phyloP scores from a whole-genome alignment of 2,329 filamentous ascomycete genomes.

The Chaetomiaceae sp. region DNA sequence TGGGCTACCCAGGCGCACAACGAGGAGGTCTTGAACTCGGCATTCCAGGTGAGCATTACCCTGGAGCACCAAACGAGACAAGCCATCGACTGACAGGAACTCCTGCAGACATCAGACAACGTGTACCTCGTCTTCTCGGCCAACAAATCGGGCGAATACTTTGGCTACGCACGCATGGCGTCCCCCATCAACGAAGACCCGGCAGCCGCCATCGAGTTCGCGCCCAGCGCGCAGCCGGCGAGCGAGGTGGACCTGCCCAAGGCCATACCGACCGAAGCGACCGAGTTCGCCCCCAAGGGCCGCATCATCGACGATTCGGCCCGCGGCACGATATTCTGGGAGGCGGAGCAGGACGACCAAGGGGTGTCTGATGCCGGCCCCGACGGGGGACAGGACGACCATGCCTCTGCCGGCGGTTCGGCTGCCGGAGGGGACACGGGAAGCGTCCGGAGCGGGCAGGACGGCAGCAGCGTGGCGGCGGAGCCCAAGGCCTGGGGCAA shows the following conservation, averaged over 20 bases:
- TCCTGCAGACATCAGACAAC: conserved; percentile 63
- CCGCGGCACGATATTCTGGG: conserved; percentile 96
- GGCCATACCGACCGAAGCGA: conserved; percentile 74
- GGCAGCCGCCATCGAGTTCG: conserved; percentile 63
- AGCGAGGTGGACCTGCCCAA: conserved; percentile 66
- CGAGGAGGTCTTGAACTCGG: conserved; percentile 74
- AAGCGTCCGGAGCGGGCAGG: conserved; percentile 38
- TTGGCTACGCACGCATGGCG: conserved; percentile 87
- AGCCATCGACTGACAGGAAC: not conserved
- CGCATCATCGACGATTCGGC: conserved; percentile 89
- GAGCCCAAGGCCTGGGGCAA: conserved; percentile 74
- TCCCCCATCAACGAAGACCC: conserved; percentile 79
- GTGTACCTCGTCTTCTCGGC: conserved; percentile 94
- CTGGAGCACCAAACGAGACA: not conserved
- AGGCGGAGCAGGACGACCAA: conserved; percentile 62
- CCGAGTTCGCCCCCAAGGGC: conserved; percentile 72
- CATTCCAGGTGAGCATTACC: conserved; percentile 54
- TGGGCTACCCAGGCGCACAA: conserved; percentile 97
- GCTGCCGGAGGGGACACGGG: conserved; percentile 37
- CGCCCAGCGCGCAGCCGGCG: conserved; percentile 56
- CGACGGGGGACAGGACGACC: conserved; percentile 30
- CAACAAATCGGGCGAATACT: conserved; percentile 96
- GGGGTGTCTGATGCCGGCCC: conserved; percentile 34
- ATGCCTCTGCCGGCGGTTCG: conserved; percentile 33
- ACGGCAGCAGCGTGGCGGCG: conserved; percentile 30